Conservation (phyloP, 1,284 basidiomycete species). For the Xerocomus minutiporus region DNA sequence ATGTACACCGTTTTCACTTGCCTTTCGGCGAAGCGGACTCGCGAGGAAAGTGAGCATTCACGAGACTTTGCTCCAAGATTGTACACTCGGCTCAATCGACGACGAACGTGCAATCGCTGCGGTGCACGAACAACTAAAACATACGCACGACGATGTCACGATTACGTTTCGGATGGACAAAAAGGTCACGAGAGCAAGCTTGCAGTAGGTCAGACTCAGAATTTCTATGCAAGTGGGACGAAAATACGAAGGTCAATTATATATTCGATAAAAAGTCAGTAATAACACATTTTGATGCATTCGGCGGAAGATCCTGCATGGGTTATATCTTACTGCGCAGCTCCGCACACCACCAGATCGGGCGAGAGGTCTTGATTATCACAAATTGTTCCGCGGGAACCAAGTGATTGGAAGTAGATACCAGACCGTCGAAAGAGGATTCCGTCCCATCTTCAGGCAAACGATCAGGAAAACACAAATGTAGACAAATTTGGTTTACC, state of each 20-base stretch:
- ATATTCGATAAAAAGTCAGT: not conserved
- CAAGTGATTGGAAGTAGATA: conserved; percentile 93
- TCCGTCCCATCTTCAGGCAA: conserved; percentile 44
- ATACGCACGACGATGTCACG: too few relatives aligned
- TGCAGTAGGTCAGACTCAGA: too few relatives aligned
- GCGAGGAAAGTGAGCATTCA: too few relatives aligned
- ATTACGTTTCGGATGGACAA: too few relatives aligned
- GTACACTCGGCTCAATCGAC: too few relatives aligned
- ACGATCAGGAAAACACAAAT: conserved; percentile 3
- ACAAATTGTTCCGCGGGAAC: conserved; percentile 58
- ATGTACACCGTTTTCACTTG: not conserved
- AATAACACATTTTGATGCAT: not conserved
- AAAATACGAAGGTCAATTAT: not conserved
- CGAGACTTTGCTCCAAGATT: too few relatives aligned
- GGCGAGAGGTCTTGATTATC: conserved; percentile 70
- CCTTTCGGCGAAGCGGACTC: not conserved
- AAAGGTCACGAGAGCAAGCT: too few relatives aligned
- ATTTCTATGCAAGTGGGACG: too few relatives aligned
- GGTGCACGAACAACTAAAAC: too few relatives aligned
- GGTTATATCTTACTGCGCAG: conserved; percentile 25
- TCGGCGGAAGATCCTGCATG: not conserved
- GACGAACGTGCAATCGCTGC: too few relatives aligned
- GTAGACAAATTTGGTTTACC: conserved; percentile 42
- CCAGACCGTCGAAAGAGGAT: conserved; percentile 75
- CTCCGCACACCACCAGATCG: conserved; percentile 89